These are phyloP conservation scores for Bremia lactucae DNA, from an alignment of 352 stramenopile genomes.

Conservation along the genomic window DNA sequence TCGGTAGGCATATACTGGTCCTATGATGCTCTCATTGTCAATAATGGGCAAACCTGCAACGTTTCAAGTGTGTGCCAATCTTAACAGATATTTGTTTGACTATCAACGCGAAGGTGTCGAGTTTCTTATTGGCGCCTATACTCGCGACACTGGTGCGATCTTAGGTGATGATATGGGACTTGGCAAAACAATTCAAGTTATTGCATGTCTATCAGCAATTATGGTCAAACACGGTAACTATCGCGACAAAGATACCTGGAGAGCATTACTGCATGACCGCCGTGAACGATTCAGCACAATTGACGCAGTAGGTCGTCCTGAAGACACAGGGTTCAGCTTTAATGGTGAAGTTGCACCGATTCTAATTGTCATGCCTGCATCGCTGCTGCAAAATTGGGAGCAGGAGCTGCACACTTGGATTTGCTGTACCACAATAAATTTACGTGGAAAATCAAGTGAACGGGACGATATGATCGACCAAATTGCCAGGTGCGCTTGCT, in stretches of 20 bases:
- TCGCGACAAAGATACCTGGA: constrained; percentile 92
- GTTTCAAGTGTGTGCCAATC: constrained; percentile 47
- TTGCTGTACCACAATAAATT: constrained; percentile 47
- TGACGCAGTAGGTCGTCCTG: constrained; percentile 17
- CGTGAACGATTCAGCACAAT: constrained; percentile 51
- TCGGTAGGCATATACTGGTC: constrained; percentile 22
- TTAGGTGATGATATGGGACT: constrained; percentile 98
- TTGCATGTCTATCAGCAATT: constrained; percentile 85
- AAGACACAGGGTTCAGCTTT: constrained; percentile 35
- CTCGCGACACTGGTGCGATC: constrained; percentile 67
- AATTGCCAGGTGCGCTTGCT: constrained; percentile 37
- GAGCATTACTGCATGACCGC: constrained; percentile 87
- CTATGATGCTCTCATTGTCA: constrained; percentile 25
- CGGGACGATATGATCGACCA: constrained; percentile 46
- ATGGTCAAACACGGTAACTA: constrained; percentile 89
- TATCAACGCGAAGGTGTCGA: constrained; percentile 63
- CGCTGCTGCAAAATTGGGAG: constrained; percentile 98
- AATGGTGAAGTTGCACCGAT: constrained; percentile 67
- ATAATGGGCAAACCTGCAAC: constrained; percentile 3
- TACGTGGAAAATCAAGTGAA: constrained; percentile 49
- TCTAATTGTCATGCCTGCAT: constrained; percentile 96
- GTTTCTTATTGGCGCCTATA: constrained; percentile 56
- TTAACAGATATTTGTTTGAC: constrained; percentile 66
- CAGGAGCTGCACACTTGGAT: constrained; percentile 95
- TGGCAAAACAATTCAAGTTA: constrained; percentile 91